Evolutionary conservation across 2,329 filamentous ascomycete genomes (phyloP).

Genomic region (Coccinonectria pachysandricola): DNA sequence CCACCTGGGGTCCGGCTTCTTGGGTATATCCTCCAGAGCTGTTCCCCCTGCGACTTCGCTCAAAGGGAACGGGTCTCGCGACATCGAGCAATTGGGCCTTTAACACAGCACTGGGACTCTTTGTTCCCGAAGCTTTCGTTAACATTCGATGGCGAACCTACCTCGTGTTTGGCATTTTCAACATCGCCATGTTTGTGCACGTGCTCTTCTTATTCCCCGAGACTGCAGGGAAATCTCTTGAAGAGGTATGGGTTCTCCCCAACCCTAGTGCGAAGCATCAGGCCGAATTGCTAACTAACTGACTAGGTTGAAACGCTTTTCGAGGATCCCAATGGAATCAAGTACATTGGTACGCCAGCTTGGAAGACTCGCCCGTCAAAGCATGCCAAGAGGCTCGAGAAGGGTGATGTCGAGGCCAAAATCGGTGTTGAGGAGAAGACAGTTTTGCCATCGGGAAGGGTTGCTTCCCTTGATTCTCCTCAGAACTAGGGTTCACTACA

Average conservation of each 20-base stretch:
- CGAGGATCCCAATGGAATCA: conserved; percentile 12
- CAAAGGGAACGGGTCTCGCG: conserved; percentile 41
- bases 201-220: conserved; percentile 37
- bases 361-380: conserved; percentile 11
- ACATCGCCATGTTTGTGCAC: conserved; percentile 11
- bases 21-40: conserved; percentile 51
- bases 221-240: conserved; percentile 39
- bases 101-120: conserved; percentile 29
- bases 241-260: too few species aligned
- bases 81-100: conserved; percentile 35
- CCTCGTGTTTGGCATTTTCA: conserved; percentile 13
- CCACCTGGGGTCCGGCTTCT: conserved; percentile 37
- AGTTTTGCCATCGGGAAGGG: too few species aligned
- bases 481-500: too few species aligned
- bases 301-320: conserved; percentile 43
- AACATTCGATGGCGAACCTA: conserved; percentile 15
- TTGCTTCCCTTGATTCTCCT: too few species aligned
- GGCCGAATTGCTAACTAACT: too few species aligned
- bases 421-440: too few species aligned
- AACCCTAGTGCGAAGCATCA: too few species aligned
- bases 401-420: conserved; percentile 14
- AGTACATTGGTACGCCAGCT: conserved; percentile 10
- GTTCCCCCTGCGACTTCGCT: conserved; percentile 35
- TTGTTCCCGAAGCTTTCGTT: conserved; percentile 15
- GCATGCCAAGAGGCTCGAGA: conserved; percentile 6